Conservation (phyloP, 1,284 basidiomycete genomes). For the Pseudozyma sp. region DNA sequence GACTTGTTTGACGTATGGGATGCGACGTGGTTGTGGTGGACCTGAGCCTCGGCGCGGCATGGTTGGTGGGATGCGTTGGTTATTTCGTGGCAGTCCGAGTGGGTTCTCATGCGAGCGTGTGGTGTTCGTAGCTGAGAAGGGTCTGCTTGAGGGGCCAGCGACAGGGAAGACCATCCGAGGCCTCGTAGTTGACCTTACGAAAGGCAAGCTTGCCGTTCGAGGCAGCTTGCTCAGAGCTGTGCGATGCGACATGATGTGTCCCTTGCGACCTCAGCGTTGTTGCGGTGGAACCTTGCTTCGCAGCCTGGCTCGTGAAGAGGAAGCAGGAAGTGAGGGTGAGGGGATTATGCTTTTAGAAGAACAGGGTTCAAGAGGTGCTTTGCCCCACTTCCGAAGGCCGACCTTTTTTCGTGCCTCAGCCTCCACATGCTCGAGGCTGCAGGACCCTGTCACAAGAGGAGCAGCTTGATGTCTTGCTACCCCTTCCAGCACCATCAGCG, state of each 20-base stretch:
- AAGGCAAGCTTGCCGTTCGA: background rate
- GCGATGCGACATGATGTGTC: background rate
- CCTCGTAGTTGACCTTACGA: background rate
- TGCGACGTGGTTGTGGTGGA: conserved; percentile 71
- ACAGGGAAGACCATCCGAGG: background rate
- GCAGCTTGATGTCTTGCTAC: background rate
- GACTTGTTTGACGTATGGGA: conserved; percentile 74
- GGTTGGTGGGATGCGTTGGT: conserved; percentile 54
- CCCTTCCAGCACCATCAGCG: background rate
- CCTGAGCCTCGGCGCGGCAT: conserved; percentile 66
- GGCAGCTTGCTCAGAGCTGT: background rate
- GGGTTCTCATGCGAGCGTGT: conserved; percentile 57
- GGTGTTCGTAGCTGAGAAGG: conserved; percentile 2
- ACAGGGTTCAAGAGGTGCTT: background rate
- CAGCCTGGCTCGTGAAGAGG: background rate
- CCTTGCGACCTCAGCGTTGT: background rate
- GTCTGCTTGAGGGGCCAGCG: conserved; percentile 1
- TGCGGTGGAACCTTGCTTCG: too few relatives aligned
- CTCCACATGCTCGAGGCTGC: conserved; percentile 28
- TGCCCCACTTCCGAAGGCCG: conserved; percentile 17
- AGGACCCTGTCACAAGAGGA: background rate
- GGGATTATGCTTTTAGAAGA: background rate
- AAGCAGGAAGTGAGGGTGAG: too few relatives aligned
- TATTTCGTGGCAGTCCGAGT: conserved; percentile 64
- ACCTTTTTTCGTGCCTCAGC: conserved; percentile 16